Evolutionary conservation across 2,329 filamentous ascomycete genomes (phyloP), one percentile per base, ranked within the genome.

Genomic region (Aspergillus jensenii): DNA sequence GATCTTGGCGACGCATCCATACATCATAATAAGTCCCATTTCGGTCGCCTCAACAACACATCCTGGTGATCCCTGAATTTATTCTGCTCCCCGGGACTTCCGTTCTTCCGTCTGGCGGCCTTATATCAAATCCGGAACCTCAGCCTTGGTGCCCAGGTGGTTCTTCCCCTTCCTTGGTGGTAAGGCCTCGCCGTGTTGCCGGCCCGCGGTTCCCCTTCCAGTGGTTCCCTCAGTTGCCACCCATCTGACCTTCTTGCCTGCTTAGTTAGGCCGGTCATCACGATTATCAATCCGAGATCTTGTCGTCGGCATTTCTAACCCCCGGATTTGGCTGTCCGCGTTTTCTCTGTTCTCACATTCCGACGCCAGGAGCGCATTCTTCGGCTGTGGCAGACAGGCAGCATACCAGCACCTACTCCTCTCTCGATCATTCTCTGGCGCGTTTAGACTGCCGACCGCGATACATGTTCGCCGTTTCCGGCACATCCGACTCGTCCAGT

Each of bases 401-500:
- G 35, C 35, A 51, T 55, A 50, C 50, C 52, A 52, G 45, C 49
- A 52, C 51, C 49, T 31, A 52, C 40, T 27, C 46, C 21, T 35
- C 27, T 33, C 33, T 56, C 43, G 33, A 45, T 40, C 56, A 55
- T 62, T 62, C 54, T 27, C 11, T 11, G 31, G 59, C 58, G 60
- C 62, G 62, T 63, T 60, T 37, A 57, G 59, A 39, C 60, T 25
- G 60, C 41, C 33, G 52, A 27, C 40, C 12, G 37, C 55, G 23
- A 59, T 58, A 47, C 35, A 58, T 63, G 56, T 48, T 63, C 45
- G 47, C 59, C 58, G 62, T 59, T 62, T 46, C 44, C 60, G 63
- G 61, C 60, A 52, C 45, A 40, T 59, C 52, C 53, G 55, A 51
- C 44, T 43, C 51, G 27, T 40, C 17, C n/a, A 14, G 44, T 39